Evolutionary conservation across 768 basidiomycete species (phyloP).

Genomic region (Kwoniella dejecticola): DNA sequence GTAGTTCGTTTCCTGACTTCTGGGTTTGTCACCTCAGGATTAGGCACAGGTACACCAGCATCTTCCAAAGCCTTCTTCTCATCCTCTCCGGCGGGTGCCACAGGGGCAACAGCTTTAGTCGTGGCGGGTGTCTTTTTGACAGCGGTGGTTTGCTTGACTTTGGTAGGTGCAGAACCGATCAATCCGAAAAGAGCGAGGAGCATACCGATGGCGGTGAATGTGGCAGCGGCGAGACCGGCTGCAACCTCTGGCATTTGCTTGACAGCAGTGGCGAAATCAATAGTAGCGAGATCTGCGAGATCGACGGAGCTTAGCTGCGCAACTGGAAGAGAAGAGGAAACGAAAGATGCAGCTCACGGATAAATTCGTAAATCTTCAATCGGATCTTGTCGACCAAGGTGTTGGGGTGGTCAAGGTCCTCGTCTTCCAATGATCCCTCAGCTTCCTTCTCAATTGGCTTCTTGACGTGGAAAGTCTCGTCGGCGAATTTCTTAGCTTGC

Average conservation of each 20-base stretch:
- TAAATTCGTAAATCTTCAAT: conserved; percentile 73
- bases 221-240: conserved; percentile 69
- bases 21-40: conserved; percentile 9
- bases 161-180: conserved; percentile 63
- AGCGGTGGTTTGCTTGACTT: conserved; percentile 31
- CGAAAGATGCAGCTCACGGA: conserved; percentile 54
- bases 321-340: not conserved
- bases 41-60: conserved; percentile 38
- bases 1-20: conserved; percentile 40
- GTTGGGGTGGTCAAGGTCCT: conserved; percentile 63
- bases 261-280: conserved; percentile 66
- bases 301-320: not conserved
- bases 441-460: conserved; percentile 72
- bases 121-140: conserved; percentile 35
- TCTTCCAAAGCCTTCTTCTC: conserved; percentile 42
- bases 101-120: conserved; percentile 36
- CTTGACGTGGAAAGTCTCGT: conserved; percentile 90
- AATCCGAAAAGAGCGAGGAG: conserved; percentile 76
- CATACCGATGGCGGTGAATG: conserved; percentile 82
- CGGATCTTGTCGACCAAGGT: conserved; percentile 82
- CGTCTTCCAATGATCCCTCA: conserved; percentile 60
- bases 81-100: conserved; percentile 46
- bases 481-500: conserved; percentile 79
- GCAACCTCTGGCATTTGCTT: conserved; percentile 87
- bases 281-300: conserved; percentile 39